Percentiles rank a stretch among this genome's conserved stretches.
Evolutionary conservation across 1,139 yeast species (phyloP).

Genomic region (Saccharomyces hybrid): DNA sequence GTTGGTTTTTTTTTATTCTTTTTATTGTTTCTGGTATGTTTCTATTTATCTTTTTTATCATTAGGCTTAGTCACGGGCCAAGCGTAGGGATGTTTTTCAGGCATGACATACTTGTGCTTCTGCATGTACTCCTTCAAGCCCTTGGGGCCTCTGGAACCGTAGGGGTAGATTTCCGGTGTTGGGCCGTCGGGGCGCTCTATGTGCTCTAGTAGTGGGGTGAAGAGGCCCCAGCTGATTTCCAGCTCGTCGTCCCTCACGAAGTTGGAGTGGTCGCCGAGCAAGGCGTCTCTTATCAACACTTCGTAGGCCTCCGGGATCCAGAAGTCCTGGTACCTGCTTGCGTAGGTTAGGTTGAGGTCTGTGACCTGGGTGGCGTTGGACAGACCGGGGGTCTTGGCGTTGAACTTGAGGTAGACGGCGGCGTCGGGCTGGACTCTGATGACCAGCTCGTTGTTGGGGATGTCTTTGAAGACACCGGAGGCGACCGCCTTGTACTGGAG

Average conservation of each 20-base stretch:
- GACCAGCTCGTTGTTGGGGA: slow-evolving; percentile 88
- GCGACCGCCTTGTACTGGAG: slow-evolving; percentile 85
- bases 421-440: slow-evolving; percentile 92
- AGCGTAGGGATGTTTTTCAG: slow-evolving; percentile 55
- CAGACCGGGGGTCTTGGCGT: slow-evolving; percentile 89
- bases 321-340: slow-evolving; percentile 73
- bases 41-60: slow-evolving; percentile 2
- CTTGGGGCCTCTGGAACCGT: slow-evolving; percentile 88
- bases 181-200: slow-evolving; percentile 68
- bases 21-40: neutral
- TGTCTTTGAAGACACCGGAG: slow-evolving; percentile 69
- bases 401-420: slow-evolving; percentile 85
- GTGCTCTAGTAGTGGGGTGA: slow-evolving; percentile 80
- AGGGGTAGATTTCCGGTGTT: slow-evolving; percentile 59
- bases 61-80: slow-evolving; percentile 75
- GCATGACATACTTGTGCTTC: slow-evolving; percentile 62
- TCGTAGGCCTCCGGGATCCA: slow-evolving; percentile 98
- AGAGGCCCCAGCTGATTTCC: slow-evolving; percentile 85
- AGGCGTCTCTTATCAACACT: slow-evolving; percentile 84
- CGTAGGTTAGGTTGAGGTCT: slow-evolving; percentile 83
- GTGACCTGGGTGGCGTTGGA: slow-evolving; percentile 74
- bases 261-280: slow-evolving; percentile 90
- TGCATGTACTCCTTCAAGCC: slow-evolving; percentile 53
- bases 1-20: too few species aligned
- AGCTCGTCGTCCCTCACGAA: slow-evolving; percentile 97